Percentiles rank a stretch among this genome's conserved stretches.
Conservation (phyloP, 1,284 basidiomycete genomes). For the Puccinia horiana region DNA sequence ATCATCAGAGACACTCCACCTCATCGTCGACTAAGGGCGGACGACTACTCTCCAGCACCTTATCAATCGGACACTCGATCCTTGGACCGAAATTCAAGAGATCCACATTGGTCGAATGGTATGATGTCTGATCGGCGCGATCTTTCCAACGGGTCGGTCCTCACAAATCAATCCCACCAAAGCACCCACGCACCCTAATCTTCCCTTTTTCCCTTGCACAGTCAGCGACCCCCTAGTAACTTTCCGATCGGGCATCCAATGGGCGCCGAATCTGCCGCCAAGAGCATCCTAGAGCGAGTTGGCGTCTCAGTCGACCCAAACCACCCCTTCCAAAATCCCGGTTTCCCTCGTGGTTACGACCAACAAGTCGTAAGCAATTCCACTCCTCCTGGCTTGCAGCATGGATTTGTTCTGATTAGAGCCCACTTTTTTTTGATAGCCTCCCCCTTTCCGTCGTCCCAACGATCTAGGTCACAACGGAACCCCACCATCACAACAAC, state of each 20-base stretch:
- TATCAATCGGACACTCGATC: constrained; percentile 17
- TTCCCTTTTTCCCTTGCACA: background rate
- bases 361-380: background rate
- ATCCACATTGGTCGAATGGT: constrained; percentile 21
- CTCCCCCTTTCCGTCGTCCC: constrained; percentile 15
- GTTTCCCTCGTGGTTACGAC: constrained; percentile 27
- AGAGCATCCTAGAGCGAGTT: constrained; percentile 47
- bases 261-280: constrained; percentile 28
- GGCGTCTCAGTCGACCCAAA: constrained; percentile 31
- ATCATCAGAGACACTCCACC: constrained; percentile 41
- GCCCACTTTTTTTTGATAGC: background rate
- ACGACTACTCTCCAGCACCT: constrained; percentile 18
- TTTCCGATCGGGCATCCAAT: constrained; percentile 30
- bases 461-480: constrained; percentile 10
- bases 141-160: constrained; percentile 3
- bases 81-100: constrained; percentile 33
- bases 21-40: constrained; percentile 33
- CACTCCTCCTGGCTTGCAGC: background rate
- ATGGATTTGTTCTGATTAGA: background rate
- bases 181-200: background rate
- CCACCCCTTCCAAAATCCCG: constrained; percentile 28
- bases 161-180: background rate
- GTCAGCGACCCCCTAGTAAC: constrained; percentile 21
- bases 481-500: constrained; percentile 16
- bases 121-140: constrained; percentile 4